Conservation (phyloP, 441 rosid genomes). For the Erodium trifolium region DNA sequence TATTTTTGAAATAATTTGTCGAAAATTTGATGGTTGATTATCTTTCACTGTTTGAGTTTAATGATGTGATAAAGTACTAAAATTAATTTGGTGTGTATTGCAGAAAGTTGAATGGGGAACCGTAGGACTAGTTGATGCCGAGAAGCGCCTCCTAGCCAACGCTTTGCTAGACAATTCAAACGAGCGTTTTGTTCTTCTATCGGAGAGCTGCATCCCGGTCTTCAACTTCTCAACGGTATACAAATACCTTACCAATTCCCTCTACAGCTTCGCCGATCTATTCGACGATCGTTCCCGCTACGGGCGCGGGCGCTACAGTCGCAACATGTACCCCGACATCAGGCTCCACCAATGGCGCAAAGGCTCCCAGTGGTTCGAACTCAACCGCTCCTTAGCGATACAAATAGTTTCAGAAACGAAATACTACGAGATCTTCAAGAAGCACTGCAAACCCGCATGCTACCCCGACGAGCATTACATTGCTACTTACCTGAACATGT, state of each 20-base stretch:
- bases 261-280: constrained; percentile 74
- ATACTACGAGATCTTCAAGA: constrained; percentile 58
- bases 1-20: not conserved
- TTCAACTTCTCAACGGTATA: constrained; percentile 70
- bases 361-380: constrained; percentile 72
- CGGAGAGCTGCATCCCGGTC: constrained; percentile 93
- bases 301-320: constrained; percentile 89
- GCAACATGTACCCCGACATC: constrained; percentile 77
- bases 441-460: constrained; percentile 80
- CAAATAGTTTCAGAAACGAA: constrained; percentile 61
- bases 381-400: constrained; percentile 53
- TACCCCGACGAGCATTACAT: constrained; percentile 93
- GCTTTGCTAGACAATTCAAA: constrained; percentile 81
- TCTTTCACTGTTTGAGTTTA: too few species aligned
- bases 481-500: constrained; percentile 73
- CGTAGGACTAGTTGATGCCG: constrained; percentile 59
- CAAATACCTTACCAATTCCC: constrained; percentile 59
- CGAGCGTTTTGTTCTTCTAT: constrained; percentile 80
- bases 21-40: not conserved
- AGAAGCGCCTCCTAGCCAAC: constrained; percentile 83
- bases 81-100: not conserved
- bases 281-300: constrained; percentile 84
- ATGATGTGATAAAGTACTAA: not conserved
- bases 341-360: constrained; percentile 37
- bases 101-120: constrained; percentile 90